Base-by-base conservation (phyloP, 2,329 filamentous ascomycete species). In the Colletotrichum camelliae region DNA sequence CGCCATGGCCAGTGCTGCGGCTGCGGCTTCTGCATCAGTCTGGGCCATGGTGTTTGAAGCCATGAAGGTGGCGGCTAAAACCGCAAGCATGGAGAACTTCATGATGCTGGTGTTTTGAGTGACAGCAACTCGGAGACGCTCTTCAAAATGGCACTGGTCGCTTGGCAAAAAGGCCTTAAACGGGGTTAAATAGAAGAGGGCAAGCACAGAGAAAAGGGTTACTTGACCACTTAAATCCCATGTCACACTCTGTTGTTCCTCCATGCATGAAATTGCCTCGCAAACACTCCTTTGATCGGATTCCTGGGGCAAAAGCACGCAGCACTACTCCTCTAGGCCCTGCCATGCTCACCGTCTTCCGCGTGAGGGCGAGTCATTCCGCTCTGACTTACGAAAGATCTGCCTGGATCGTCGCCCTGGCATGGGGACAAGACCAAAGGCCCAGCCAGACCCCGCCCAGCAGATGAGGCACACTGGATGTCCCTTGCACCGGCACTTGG, bases 1-100 rank as follows among this genome's bases (percentile, higher is more conserved):
- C 12, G 77, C 76, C 37, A 55, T 52, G 58, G 68, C 68, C 68
- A 71, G 18, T 29, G 68, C 68, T 48, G 64, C 29, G 4, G 68
- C 68, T n/a, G 39, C 68, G 37, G 58, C 16, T 16, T 31, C 31
- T 65, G 68, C 15, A 12, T 61, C 58, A 18, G 33, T 48, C 29
- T 70, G 67, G 21, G 68, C 60, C 37, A 39, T 33, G n/a, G 60
- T 29, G 15, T 35, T 8, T 29, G 61, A 65, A 24, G 39, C 31
- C 60, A 65, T 65, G 29, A 65, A 37, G 12, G 68, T 18, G 21
- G 60, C 24, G 21, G 39, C 68, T 13, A 39, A 33, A 29, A 31
- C 68, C 39, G 60, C 68, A 27, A 71, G 35, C 58, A 55, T 55
- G 21, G 60, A 71, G n/a, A 55, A 31, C 39, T 65, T 65, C 68